A percentile compares a stretch with the other conserved stretches of the same genome.
Evolutionary conservation across 148 eudicot species (phyloP).

Genomic region (Rhododendron molle): DNA sequence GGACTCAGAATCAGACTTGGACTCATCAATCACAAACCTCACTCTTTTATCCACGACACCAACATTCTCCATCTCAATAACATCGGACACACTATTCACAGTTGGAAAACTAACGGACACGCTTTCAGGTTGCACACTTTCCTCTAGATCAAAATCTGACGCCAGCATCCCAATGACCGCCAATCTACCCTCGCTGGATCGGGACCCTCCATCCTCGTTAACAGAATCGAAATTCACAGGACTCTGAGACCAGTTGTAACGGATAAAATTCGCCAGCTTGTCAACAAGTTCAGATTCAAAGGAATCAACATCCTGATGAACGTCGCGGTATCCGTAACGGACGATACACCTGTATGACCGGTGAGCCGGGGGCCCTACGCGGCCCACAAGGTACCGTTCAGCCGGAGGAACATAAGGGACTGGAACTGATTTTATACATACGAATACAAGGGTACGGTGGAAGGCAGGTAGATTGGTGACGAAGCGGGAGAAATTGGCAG

Average conservation of each 20-base stretch:
- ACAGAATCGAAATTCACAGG: conserved; percentile 19
- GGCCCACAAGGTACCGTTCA: conserved; percentile 78
- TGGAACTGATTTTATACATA: conserved; percentile 84
- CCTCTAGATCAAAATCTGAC: conserved; percentile 52
- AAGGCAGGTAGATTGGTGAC: conserved; percentile 94
- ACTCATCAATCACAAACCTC: conserved; percentile 46
- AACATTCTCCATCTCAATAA: conserved; percentile 39
- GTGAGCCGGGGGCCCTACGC: conserved; percentile 73
- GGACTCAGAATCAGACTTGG: background rate
- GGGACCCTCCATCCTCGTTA: conserved; percentile 21
- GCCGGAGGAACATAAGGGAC: conserved; percentile 72
- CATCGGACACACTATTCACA: conserved; percentile 43
- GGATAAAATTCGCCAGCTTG: conserved; percentile 61
- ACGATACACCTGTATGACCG: conserved; percentile 84
- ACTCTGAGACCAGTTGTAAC: conserved; percentile 52
- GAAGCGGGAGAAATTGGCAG: conserved; percentile 84
- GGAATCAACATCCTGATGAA: conserved; percentile 83
- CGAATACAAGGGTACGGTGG: conserved; percentile 72
- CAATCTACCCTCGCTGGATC: conserved; percentile 33
- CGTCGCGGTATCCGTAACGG: conserved; percentile 90
- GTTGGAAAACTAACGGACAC: conserved; percentile 62
- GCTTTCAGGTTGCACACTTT: conserved; percentile 49
- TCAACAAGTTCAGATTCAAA: conserved; percentile 73
- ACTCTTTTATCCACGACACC: conserved; percentile 35
- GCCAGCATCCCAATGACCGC: conserved; percentile 53